phyloP scores from a whole-genome alignment of 2,329 filamentous ascomycete genomes.

The Chrysoporthe cubensis region DNA sequence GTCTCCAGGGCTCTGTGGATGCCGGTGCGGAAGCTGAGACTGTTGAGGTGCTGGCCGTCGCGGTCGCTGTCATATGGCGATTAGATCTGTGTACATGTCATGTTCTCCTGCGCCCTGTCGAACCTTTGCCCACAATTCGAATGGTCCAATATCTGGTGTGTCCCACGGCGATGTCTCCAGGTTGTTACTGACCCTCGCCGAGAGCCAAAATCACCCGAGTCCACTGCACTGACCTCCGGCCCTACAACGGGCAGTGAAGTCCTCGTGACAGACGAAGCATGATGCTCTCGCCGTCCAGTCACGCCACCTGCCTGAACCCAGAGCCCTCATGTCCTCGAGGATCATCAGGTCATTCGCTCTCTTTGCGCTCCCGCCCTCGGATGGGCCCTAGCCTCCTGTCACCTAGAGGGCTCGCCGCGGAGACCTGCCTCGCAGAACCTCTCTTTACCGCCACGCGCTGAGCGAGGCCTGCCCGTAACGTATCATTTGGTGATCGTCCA shows the following conservation, averaged over 20 bases:
- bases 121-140: neutral
- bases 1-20: neutral
- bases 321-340: too few species aligned
- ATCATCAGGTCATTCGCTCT: too few species aligned
- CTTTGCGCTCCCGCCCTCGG: too few species aligned
- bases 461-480: too few species aligned
- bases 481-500: too few species aligned
- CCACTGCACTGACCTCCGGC: neutral
- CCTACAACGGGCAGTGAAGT: neutral
- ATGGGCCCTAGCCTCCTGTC: neutral
- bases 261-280: too few species aligned
- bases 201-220: neutral
- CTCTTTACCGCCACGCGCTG: too few species aligned
- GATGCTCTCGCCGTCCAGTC: too few species aligned
- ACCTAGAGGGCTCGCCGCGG: neutral
- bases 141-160: neutral
- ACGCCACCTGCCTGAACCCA: too few species aligned
- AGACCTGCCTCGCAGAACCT: neutral
- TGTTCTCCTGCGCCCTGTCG: too few species aligned
- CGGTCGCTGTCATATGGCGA: too few species aligned
- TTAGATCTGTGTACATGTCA: too few species aligned
- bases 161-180: neutral
- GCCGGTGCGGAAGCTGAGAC: neutral
- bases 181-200: neutral
- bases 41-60: neutral